phyloP scores from a whole-genome alignment of 2,329 filamentous ascomycete species.

The Aspergillus japonicus region DNA sequence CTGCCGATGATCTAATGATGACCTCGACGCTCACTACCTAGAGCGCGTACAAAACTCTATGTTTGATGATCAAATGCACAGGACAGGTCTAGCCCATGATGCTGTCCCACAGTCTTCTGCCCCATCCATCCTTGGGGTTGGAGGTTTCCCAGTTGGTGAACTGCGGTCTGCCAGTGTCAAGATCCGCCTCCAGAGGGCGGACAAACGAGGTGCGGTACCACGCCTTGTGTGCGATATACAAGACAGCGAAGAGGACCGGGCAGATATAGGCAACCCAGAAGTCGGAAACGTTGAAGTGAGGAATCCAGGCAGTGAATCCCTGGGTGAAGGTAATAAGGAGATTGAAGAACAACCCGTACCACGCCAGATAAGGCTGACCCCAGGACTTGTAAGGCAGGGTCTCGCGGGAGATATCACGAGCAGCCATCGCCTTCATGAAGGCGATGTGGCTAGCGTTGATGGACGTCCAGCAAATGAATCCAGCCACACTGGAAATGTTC shows the following conservation, averaged over 20 bases:
- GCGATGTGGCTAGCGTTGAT: constrained; percentile 57
- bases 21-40: not conserved
- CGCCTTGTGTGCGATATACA: constrained; percentile 61
- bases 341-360: constrained; percentile 65
- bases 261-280: constrained; percentile 67
- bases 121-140: constrained; percentile 24
- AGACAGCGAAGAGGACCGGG: constrained; percentile 59
- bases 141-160: constrained; percentile 32
- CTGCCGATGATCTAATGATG: not conserved
- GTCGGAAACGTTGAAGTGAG: constrained; percentile 53
- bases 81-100: constrained; percentile 1
- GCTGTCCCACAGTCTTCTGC: constrained; percentile 13
- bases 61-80: not conserved
- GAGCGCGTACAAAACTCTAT: not conserved
- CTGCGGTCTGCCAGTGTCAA: constrained; percentile 39
- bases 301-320: constrained; percentile 66
- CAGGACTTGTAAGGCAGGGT: constrained; percentile 60
- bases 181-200: constrained; percentile 39
- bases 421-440: constrained; percentile 60
- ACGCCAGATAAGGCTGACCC: constrained; percentile 62
- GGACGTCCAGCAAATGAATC: constrained; percentile 33
- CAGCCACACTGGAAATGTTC: constrained; percentile 33
- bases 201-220: constrained; percentile 38
- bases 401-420: constrained; percentile 57
- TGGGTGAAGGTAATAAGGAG: constrained; percentile 63